Percentiles rank a stretch among this genome's conserved stretches.
Conservation (phyloP, 768 basidiomycete genomes). For the Leccinum subgranulosum region DNA sequence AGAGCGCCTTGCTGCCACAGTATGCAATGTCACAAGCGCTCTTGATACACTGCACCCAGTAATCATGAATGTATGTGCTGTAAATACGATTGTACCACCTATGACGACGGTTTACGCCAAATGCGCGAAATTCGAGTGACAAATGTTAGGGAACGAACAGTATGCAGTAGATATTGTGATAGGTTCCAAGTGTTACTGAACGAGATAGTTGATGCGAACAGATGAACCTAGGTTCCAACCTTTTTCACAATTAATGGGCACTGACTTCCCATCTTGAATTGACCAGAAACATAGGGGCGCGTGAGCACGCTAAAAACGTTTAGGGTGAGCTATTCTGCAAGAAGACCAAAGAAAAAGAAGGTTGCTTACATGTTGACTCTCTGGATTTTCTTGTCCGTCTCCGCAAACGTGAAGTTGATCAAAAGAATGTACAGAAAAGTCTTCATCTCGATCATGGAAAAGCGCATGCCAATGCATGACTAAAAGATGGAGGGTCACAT, state of each 20-base stretch:
- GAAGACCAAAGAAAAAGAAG: background rate
- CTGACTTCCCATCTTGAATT: slow-evolving; percentile 56
- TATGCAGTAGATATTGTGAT: background rate
- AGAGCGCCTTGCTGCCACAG: background rate
- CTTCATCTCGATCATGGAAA: slow-evolving; percentile 84
- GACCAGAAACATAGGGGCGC: slow-evolving; percentile 56
- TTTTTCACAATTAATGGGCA: slow-evolving; percentile 54
- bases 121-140: background rate
- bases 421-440: slow-evolving; percentile 68
- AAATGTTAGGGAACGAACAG: background rate
- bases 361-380: slow-evolving; percentile 60
- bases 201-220: background rate
- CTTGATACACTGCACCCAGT: background rate
- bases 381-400: slow-evolving; percentile 50
- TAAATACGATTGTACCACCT: background rate
- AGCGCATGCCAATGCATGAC: slow-evolving; percentile 82
- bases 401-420: slow-evolving; percentile 58
- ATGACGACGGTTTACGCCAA: background rate
- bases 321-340: background rate
- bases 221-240: slow-evolving; percentile 12
- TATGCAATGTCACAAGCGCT: background rate
- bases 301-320: slow-evolving; percentile 51
- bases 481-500: slow-evolving; percentile 25
- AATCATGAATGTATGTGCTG: background rate
- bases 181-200: background rate